Base-by-base conservation (phyloP, 768 basidiomycete species). In the Kwoniella pini region DNA sequence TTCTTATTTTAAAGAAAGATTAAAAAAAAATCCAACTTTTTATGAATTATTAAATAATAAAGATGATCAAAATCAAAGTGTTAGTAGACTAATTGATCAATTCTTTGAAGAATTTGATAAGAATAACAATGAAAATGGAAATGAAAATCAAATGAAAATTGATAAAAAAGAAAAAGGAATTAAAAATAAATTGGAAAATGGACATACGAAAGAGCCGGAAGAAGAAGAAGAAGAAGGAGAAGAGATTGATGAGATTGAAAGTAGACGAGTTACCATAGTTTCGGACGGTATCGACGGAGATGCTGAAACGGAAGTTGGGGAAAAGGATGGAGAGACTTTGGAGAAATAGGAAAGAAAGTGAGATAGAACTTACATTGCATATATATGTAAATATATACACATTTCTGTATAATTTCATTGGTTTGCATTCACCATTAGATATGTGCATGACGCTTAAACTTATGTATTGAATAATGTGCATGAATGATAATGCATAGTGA, bases 21-120 rank as follows among this genome's bases (percentile, higher is more conserved):
- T 90, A 59, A 81, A 80, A 59, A 85, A 81, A 61, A 98, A 98
- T 78, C 91, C 95, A 13, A 83, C 84, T 0, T 97, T 89, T 79
- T 97, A 98, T 71, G 88, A 87, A 53, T 81, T 84, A 54, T 63
- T 74, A 15, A 77, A 79, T 1, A 65, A 62, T 4, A 28, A 36
- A 1, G 80, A 72, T 27, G 78, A 81, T 10, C 78, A 80, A 57
- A 83, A 83, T 54, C 84, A 86, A 60, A 83, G 81, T 46, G 76
- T 94, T 46, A 91, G 90, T 6, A 81, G 86, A 30, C 80, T 92
- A 28, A 85, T 87, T 17, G 91, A 95, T 67, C 63, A 58, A 22
- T 76, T 68, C 68, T 70, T 70, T 59, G 56, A 57, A 9, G 45
- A 7, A 26, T 19, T 58, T 5, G 45, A n/a, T n/a, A n/a, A n/a